Percentiles rank a stretch among this genome's conserved stretches.
phyloP scores from a whole-genome alignment of 768 basidiomycete genomes.

The Xanthoconium stramineum region DNA sequence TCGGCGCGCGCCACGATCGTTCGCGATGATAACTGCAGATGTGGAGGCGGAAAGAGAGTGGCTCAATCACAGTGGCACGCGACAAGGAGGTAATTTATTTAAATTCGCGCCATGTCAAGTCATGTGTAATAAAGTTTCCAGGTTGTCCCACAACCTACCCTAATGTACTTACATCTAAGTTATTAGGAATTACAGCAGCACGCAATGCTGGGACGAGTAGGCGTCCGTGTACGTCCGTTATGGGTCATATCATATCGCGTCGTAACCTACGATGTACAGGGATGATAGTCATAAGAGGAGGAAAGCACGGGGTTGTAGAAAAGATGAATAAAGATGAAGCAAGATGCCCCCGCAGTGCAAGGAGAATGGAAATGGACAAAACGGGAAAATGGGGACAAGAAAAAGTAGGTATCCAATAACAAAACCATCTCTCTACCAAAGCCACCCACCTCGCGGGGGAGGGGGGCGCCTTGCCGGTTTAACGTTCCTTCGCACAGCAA shows the following conservation, averaged over 20 bases:
- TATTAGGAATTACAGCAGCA: too few species aligned
- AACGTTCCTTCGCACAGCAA: constrained; percentile 39
- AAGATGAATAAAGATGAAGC: constrained; percentile 17
- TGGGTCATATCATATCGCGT: constrained; percentile 28
- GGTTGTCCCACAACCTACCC: not conserved
- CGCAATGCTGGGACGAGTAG: not conserved
- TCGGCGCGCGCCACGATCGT: constrained; percentile 1
- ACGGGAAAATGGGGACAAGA: constrained; percentile 22
- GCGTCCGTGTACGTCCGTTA: constrained; percentile 19
- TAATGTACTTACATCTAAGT: too few species aligned
- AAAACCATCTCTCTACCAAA: constrained; percentile 42
- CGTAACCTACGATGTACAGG: constrained; percentile 17
- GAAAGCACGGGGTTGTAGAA: constrained; percentile 6
- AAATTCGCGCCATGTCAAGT: not conserved
- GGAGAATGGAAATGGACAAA: constrained; percentile 25
- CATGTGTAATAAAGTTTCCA: not conserved
- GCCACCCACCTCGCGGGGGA: constrained; percentile 50
- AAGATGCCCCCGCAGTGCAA: constrained; percentile 19
- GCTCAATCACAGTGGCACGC: not conserved
- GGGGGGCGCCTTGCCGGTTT: constrained; percentile 47
- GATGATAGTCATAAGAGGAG: constrained; percentile 6
- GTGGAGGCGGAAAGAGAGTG: not conserved
- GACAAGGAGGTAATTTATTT: not conserved
- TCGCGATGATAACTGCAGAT: not conserved
- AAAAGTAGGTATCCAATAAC: constrained; percentile 35